Evolutionary conservation across 176 grass and related monocot species (phyloP), one percentile per base, ranked within the genome.

Genomic region (Puya raimondii): DNA sequence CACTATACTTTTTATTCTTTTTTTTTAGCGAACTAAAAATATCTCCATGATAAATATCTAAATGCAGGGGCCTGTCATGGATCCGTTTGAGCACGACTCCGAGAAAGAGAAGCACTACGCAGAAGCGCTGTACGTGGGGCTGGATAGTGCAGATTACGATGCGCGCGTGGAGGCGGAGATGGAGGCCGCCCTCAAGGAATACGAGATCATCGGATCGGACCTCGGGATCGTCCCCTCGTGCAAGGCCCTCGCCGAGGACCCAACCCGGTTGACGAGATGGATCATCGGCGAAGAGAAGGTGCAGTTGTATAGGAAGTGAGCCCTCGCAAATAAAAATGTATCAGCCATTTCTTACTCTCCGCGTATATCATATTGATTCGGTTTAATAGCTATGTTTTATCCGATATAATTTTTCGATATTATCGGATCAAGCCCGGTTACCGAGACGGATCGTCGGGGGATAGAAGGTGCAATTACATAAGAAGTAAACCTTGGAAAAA

Each of bases 281-380:
- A 85, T 99, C 26, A 86, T 99, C 2, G 94, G 94, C 20, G 94
- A 99, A 27, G 87, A 90, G 47, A 90, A 83, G 58, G 67, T 81
- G 9, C 71, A 61, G 21, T 18, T 61, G 56, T 61, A 18, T 61
- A 22, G 21, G 17, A 18, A 61, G 56, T 18, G 13, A 17, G 17
- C 21, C 10, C n/a, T 4, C 6, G 33, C 33, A 42, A 42, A 42
- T 42, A 42, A 17, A 61, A 61, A 21, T 61, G 56, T 18, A 61
- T 18, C 16, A 18, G 16, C 56, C n/a, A 61, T 61, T 61, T 17
- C 14, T 9, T 7, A 42, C 33, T 42, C 0, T 42, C 33, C 33
- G 6, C 1, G 33, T 42, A 42, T 42, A 5, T 42, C 5, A 7
- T 42, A 42, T 42, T 7, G 33, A 42, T 42, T 42, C 6, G 33